These are phyloP conservation scores for Annulohypoxylon stygium DNA, from an alignment of 495 filamentous ascomycete species.

Conservation along the genomic window DNA sequence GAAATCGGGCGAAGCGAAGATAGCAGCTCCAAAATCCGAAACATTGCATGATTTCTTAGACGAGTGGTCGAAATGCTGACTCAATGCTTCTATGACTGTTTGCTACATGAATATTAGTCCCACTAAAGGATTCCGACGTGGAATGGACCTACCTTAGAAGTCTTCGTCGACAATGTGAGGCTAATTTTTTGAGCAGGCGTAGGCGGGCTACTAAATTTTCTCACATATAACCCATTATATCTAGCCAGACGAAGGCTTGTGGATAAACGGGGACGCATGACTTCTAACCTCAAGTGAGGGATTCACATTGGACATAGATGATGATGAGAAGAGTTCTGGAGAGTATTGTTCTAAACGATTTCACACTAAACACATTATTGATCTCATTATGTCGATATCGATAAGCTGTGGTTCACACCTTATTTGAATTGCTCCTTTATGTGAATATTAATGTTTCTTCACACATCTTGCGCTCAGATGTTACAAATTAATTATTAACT, in stretches of 20 bases:
- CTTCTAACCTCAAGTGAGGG: neutral
- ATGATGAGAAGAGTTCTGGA: neutral
- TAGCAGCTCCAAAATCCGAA: constrained; percentile 45
- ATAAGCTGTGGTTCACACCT: constrained; percentile 23
- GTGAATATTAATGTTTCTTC: neutral
- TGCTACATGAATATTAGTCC: constrained; percentile 21
- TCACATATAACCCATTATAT: constrained; percentile 11
- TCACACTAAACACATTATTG: constrained; percentile 19
- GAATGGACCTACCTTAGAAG: constrained; percentile 38
- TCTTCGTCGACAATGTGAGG: constrained; percentile 32
- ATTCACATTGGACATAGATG: neutral
- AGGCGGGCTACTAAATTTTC: constrained; percentile 26
- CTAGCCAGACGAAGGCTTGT: constrained; percentile 20
- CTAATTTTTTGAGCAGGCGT: constrained; percentile 33
- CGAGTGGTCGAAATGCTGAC: constrained; percentile 1
- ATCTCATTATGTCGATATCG: neutral
- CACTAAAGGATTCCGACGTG: neutral
- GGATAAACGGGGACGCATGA: constrained; percentile 38
- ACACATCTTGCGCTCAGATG: neutral
- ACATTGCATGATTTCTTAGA: neutral
- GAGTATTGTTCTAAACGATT: neutral
- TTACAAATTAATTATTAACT: neutral
- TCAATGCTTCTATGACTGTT: constrained; percentile 29
- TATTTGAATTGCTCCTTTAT: neutral
- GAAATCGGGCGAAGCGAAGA: constrained; percentile 54